Evolutionary conservation across 306 rosid genomes (phyloP).

Genomic region (Castanea crenata): DNA sequence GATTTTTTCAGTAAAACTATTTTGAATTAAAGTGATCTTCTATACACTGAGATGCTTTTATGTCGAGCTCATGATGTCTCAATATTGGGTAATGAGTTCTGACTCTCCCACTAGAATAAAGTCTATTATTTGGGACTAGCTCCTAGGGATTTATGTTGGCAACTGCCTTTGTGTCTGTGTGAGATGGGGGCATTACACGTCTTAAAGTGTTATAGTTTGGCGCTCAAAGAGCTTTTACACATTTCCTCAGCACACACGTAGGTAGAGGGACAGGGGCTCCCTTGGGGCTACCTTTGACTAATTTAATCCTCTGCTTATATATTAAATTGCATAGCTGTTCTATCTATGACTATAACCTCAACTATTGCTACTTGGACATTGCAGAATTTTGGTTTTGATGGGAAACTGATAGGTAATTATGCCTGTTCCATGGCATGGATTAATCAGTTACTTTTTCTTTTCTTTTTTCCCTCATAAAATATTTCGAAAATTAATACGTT

Average conservation of each 20-base stretch:
- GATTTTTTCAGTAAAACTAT: background rate
- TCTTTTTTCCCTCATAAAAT: background rate
- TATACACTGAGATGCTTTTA: background rate
- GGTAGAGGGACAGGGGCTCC: too few relatives aligned
- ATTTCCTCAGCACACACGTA: too few relatives aligned
- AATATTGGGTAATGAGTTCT: too few relatives aligned
- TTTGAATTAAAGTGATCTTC: background rate
- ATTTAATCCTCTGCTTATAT: slow-evolving; percentile 9
- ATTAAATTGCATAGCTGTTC: background rate
- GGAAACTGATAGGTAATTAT: slow-evolving; percentile 81
- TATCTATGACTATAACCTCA: background rate
- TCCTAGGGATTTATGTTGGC: too few relatives aligned
- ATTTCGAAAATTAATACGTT: too few relatives aligned
- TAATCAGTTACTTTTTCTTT: background rate
- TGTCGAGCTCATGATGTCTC: too few relatives aligned
- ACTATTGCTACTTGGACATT: slow-evolving; percentile 14
- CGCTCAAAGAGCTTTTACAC: too few relatives aligned
- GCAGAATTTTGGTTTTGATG: slow-evolving; percentile 96
- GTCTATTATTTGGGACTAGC: too few relatives aligned
- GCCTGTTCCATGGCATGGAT: slow-evolving; percentile 98
- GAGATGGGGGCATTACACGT: too few relatives aligned
- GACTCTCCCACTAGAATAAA: too few relatives aligned
- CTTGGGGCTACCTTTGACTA: background rate
- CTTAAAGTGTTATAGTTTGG: too few relatives aligned
- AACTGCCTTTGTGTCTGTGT: too few relatives aligned